phyloP scores from a whole-genome alignment of 208 protist genomes.

The Leishmania braziliensis region DNA sequence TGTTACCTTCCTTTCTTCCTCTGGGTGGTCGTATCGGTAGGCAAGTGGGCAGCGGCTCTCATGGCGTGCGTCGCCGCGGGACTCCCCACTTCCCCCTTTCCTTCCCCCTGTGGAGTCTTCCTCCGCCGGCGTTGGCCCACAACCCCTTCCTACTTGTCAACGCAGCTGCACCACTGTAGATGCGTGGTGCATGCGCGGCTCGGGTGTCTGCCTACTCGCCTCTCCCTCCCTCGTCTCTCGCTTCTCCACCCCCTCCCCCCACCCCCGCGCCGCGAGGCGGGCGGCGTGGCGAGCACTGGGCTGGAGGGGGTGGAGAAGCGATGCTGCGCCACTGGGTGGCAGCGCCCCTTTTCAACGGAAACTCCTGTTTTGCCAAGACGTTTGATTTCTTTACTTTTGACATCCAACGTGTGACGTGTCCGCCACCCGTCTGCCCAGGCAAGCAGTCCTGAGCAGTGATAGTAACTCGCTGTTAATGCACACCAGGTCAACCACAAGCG shows the following conservation, averaged over 20 bases:
- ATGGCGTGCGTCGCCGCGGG: background rate
- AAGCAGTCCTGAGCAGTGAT: background rate
- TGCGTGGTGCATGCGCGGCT: background rate
- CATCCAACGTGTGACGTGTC: background rate
- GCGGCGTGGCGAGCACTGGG: too few relatives aligned
- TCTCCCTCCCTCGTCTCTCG: background rate
- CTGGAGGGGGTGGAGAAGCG: too few relatives aligned
- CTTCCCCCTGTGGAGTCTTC: background rate
- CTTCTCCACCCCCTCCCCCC: background rate
- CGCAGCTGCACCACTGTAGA: background rate
- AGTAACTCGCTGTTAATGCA: background rate
- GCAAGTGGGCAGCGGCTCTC: background rate
- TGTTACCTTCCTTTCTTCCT: background rate
- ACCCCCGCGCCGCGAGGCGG: too few relatives aligned
- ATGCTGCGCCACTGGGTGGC: too few relatives aligned
- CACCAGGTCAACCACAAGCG: background rate
- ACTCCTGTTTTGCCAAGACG: background rate
- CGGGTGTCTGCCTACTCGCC: background rate
- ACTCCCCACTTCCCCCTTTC: background rate
- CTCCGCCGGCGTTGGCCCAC: background rate
- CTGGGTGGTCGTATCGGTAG: background rate
- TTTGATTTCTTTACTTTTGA: background rate
- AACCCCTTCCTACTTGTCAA: background rate
- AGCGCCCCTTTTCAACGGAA: too few relatives aligned
- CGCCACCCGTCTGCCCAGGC: too few relatives aligned